phyloP scores from a whole-genome alignment of 202 grass and related monocot species.

The Eragrostis tef region DNA sequence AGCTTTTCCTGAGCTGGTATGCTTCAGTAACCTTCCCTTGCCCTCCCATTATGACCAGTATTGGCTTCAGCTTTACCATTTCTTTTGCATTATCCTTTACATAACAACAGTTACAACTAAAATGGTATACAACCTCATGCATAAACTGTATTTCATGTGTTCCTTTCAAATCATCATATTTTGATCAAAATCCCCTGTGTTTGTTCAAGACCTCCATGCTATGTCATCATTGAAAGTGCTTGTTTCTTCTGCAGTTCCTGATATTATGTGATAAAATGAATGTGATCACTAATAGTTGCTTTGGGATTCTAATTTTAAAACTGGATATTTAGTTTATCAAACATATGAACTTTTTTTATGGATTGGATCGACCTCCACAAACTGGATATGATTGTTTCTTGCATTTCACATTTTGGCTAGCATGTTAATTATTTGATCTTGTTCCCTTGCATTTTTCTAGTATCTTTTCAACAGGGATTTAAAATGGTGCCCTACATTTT shows the following conservation, averaged over 20 bases:
- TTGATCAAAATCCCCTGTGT: background rate
- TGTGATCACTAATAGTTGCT: background rate
- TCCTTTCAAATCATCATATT: background rate
- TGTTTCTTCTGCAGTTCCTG: background rate
- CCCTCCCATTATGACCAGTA: background rate
- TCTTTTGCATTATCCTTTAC: background rate
- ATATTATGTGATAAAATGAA: background rate
- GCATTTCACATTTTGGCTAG: background rate
- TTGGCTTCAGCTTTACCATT: background rate
- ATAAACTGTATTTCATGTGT: background rate
- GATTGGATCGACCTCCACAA: background rate
- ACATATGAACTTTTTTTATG: background rate
- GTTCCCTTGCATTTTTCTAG: background rate
- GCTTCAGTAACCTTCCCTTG: background rate
- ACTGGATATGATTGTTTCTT: background rate
- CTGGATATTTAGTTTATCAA: background rate
- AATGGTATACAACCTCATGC: background rate
- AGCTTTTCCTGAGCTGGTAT: constrained; percentile 7
- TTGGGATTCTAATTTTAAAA: background rate
- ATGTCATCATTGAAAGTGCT: background rate
- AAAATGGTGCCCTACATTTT: background rate
- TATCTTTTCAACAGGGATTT: constrained; percentile 25
- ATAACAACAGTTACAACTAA: background rate
- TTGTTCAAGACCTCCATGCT: background rate
- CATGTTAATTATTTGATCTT: background rate